Evolutionary conservation across 2,329 filamentous ascomycete genomes (phyloP).

Genomic region (Neoscytalidium dimidiatum): DNA sequence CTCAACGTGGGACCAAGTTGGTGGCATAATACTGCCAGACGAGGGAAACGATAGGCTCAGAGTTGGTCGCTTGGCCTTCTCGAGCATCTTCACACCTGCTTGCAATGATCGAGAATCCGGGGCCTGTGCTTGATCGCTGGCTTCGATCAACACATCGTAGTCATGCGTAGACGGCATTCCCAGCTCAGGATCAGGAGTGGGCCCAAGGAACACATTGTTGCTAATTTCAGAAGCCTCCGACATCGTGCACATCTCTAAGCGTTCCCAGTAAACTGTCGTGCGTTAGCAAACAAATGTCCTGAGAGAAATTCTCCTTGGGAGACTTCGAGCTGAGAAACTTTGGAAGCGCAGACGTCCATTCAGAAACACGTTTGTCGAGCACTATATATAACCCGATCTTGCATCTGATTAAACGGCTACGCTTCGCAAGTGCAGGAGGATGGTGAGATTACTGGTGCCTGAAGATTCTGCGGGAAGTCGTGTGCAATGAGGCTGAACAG

Average conservation of each 20-base stretch:
- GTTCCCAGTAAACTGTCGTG: constrained; percentile 70
- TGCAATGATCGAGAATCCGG: constrained; percentile 68
- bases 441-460: background rate
- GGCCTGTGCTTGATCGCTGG: constrained; percentile 79
- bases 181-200: constrained; percentile 71
- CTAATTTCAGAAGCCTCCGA: constrained; percentile 86
- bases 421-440: background rate
- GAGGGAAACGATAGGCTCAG: constrained; percentile 80
- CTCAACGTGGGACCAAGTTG: constrained; percentile 80
- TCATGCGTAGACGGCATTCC: constrained; percentile 52
- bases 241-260: constrained; percentile 92
- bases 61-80: constrained; percentile 46
- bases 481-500: background rate
- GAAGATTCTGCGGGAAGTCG: background rate
- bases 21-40: constrained; percentile 86
- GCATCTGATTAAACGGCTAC: background rate
- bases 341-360: too few relatives aligned
- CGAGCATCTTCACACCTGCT: constrained; percentile 60
- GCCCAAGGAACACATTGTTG: constrained; percentile 86
- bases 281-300: constrained; percentile 5
- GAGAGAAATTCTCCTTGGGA: too few relatives aligned
- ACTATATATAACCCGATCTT: background rate
- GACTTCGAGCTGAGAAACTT: too few relatives aligned
- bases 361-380: too few relatives aligned
- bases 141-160: constrained; percentile 86